Evolutionary conservation across 306 rosid genomes (phyloP).

Genomic region (Aeschynomene evenia): DNA sequence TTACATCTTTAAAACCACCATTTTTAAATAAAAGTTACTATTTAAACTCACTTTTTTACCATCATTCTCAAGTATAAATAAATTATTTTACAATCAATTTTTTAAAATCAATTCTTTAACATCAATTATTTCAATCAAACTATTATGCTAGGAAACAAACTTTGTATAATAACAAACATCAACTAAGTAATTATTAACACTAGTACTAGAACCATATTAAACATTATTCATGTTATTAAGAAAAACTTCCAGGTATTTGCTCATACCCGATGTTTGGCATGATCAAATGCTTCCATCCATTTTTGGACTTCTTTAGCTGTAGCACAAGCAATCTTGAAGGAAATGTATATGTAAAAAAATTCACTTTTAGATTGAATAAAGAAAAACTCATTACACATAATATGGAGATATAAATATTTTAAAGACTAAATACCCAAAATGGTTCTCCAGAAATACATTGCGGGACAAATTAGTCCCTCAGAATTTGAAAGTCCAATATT

Average conservation of each 20-base stretch:
- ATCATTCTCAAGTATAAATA: too few species aligned
- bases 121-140: neutral
- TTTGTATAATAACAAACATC: neutral
- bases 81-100: too few species aligned
- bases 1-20: too few species aligned
- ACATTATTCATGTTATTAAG: neutral
- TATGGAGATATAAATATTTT: neutral
- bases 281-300: constrained; percentile 94
- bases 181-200: neutral
- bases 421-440: too few species aligned
- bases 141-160: neutral
- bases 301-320: constrained; percentile 67
- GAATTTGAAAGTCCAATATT: too few species aligned
- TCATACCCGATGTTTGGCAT: constrained; percentile 86
- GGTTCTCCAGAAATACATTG: too few species aligned
- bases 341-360: constrained; percentile 12
- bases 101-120: too few species aligned
- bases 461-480: too few species aligned
- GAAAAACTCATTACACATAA: neutral
- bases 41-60: too few species aligned
- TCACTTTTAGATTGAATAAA: constrained; percentile 11
- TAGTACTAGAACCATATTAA: neutral
- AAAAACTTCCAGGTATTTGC: constrained; percentile 17
- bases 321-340: constrained; percentile 75
- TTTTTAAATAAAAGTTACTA: too few species aligned